Evolutionary conservation across 345 rosid genomes (phyloP).

Genomic region (Syzygium aqueum): DNA sequence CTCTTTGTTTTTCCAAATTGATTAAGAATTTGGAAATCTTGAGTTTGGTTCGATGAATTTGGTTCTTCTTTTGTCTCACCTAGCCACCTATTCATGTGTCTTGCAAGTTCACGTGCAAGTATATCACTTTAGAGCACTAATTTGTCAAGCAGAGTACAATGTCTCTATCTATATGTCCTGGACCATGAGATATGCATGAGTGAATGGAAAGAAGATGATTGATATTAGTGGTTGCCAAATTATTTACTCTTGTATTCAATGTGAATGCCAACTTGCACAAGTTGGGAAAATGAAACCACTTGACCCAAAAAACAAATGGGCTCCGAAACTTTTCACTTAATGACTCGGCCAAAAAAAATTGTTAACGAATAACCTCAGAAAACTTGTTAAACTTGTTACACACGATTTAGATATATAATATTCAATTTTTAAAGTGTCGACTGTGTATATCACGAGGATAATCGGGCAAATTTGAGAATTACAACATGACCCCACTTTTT

Average conservation of each 20-base stretch:
- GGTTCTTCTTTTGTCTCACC: background rate
- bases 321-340: background rate
- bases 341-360: background rate
- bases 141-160: background rate
- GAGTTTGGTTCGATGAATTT: background rate
- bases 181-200: background rate
- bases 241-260: background rate
- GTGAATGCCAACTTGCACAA: background rate
- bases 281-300: background rate
- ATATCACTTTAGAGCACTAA: background rate
- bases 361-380: no score
- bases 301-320: background rate
- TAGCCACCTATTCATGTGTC: background rate
- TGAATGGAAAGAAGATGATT: background rate
- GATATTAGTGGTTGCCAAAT: background rate
- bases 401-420: background rate
- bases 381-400: no score
- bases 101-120: background rate
- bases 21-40: background rate
- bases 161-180: background rate
- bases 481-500: background rate
- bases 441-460: background rate
- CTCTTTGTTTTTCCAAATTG: background rate
- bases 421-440: background rate
- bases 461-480: background rate